A percentile compares a stretch with the other conserved stretches of the same genome.
These are phyloP conservation scores for Alnus glutinosa DNA, from an alignment of 306 rosid genomes.

Conservation along the genomic window DNA sequence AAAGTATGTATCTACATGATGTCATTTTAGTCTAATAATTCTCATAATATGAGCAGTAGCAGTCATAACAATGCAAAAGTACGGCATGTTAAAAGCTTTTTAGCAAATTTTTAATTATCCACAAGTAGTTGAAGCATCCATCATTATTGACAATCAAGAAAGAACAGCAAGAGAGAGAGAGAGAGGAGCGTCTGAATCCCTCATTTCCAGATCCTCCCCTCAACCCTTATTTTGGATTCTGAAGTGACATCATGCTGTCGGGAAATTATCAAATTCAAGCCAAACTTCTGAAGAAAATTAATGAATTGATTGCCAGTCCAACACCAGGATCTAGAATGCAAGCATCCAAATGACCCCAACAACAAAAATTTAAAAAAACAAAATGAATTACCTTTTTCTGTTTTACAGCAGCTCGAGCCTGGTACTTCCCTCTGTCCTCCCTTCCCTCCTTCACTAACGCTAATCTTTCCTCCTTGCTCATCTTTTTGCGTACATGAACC, in stretches of 20 bases:
- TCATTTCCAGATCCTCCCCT: background rate
- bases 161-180: background rate
- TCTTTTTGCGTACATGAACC: conserved; percentile 68
- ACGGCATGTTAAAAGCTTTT: background rate
- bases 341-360: background rate
- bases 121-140: background rate
- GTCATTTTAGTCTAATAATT: background rate
- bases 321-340: background rate
- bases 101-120: background rate
- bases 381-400: conserved; percentile 73
- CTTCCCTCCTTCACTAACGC: conserved; percentile 78
- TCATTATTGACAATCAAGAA: background rate
- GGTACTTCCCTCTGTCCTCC: conserved; percentile 81
- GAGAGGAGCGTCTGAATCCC: background rate
- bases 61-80: background rate
- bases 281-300: background rate
- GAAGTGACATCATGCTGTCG: background rate
- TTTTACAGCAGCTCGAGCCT: conserved; percentile 71
- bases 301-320: background rate
- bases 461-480: conserved; percentile 76
- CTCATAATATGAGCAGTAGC: background rate
- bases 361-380: background rate
- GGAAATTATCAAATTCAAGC: background rate
- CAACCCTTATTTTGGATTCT: background rate
- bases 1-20: background rate